Percentiles rank a stretch among this genome's conserved stretches.
These are phyloP conservation scores for Termitomyces sp. DNA, from an alignment of 768 basidiomycete species.

Conservation along the genomic window DNA sequence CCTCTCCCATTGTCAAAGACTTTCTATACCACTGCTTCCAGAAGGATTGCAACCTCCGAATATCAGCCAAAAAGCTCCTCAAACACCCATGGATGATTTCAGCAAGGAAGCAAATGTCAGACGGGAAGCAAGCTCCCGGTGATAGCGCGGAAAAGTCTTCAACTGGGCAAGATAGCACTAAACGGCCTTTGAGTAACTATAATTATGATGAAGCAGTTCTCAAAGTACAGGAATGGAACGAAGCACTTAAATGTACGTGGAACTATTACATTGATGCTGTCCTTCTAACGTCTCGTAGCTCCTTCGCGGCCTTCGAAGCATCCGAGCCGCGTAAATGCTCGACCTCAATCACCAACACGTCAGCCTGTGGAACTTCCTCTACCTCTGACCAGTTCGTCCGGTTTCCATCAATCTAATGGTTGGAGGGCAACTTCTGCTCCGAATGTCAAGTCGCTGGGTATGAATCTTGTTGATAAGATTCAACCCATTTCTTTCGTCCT, in stretches of 20 bases:
- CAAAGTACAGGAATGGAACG: conserved; percentile 98
- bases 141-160: conserved; percentile 35
- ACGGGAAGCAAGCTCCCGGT: conserved; percentile 31
- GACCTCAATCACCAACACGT: conserved; percentile 47
- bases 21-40: conserved; percentile 98
- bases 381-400: conserved; percentile 30
- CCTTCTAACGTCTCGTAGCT: conserved; percentile 38
- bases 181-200: conserved; percentile 66
- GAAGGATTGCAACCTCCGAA: conserved; percentile 93
- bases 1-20: conserved; percentile 93
- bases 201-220: conserved; percentile 93
- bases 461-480: conserved; percentile 50
- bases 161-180: conserved; percentile 32
- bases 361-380: conserved; percentile 33
- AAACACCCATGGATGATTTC: conserved; percentile 96
- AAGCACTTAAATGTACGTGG: conserved; percentile 82
- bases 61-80: conserved; percentile 90
- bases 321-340: conserved; percentile 43
- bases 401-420: conserved; percentile 26
- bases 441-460: conserved; percentile 32
- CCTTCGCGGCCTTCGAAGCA: conserved; percentile 76
- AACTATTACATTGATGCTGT: conserved; percentile 3
- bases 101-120: conserved; percentile 70
- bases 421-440: conserved; percentile 36
- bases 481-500: conserved; percentile 66